Conservation (phyloP, 306 rosid species). For the Oxytropis ochrocephala region DNA sequence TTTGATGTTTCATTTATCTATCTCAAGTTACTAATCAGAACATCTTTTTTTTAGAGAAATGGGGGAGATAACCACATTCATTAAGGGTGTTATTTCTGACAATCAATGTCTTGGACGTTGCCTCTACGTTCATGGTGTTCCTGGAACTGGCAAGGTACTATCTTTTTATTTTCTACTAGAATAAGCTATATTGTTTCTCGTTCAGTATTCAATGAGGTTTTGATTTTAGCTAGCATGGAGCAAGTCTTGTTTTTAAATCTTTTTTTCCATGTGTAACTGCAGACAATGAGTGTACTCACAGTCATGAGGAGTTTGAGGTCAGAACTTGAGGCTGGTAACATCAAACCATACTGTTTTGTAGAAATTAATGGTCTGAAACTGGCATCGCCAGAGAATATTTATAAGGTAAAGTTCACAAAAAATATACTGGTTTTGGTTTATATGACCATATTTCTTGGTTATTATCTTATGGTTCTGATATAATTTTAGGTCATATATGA, state of each 20-base stretch:
- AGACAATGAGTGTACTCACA: constrained; percentile 88
- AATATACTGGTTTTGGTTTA: constrained; percentile 4
- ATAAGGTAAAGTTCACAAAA: constrained; percentile 43
- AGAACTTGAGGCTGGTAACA: constrained; percentile 77
- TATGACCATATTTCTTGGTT: background rate
- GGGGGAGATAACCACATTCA: constrained; percentile 74
- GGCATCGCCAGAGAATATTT: constrained; percentile 86
- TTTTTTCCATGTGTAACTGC: constrained; percentile 25
- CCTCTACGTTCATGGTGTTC: constrained; percentile 95
- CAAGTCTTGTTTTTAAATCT: background rate
- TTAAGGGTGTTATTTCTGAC: constrained; percentile 79
- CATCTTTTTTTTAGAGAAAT: constrained; percentile 57
- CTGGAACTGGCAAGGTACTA: constrained; percentile 92
- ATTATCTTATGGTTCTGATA: background rate
- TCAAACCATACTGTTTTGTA: constrained; percentile 78
- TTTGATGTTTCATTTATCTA: background rate
- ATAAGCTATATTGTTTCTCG: constrained; percentile 1
- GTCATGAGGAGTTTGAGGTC: constrained; percentile 76
- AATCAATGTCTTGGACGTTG: constrained; percentile 90
- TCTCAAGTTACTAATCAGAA: constrained; percentile 18
- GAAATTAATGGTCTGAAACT: constrained; percentile 93
- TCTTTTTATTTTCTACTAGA: background rate
- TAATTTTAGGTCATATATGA: constrained; percentile 78
- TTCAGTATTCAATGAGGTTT: background rate
- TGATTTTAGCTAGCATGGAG: background rate